Evolutionary conservation across 192 early-diverging fungal genomes (phyloP), one percentile per base, ranked within the genome.

Genomic region (Backusella tuberculispora): DNA sequence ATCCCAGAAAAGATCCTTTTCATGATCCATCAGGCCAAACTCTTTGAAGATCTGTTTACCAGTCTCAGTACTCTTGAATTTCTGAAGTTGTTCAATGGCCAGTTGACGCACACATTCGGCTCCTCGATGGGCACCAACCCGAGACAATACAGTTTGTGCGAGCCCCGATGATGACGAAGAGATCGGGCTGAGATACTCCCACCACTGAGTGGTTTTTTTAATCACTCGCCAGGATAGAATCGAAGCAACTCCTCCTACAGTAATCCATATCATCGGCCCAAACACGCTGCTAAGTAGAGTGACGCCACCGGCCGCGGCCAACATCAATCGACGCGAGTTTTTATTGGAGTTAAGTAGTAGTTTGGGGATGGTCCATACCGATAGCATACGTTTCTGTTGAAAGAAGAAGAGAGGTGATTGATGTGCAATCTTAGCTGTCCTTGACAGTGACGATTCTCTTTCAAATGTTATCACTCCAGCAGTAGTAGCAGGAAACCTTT

Each of bases 21-120:
- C 38, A 17, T 69, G 68, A 47, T 47, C 68, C 15, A 69, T 26
- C 10, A 60, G 53, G 14, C 68, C 68, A 69, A 69, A 69, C 5
- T 40, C 68, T 3, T 24, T 24, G 8, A 69, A 69, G 10, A 69
- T 26, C 15, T 69, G n/a, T 17, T 69, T 44, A 29, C 68, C 68
- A 26, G 43, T 21, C 15, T 69, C 42, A 14, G 68, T 69, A 21
- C 26, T 69, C 15, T 69, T 45, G 21, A 29, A 69, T 26, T 66
- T 24, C 15, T 42, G 44, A 37, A 78, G 38, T 4, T 53, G 38
- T 12, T 72, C 13, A 38, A 78, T 73, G 4, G 71, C 42, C 8
- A 68, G 10, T 13, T 48, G 6, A 21, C 71, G 76, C 6, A 78
- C 76, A 4, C 66, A n/a, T 26, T 78, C 76, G 15, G 46, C 76